A percentile compares a stretch with the other conserved stretches of the same genome.
phyloP scores from a whole-genome alignment of 1,284 basidiomycete species.

The Ustilago trichophora region DNA sequence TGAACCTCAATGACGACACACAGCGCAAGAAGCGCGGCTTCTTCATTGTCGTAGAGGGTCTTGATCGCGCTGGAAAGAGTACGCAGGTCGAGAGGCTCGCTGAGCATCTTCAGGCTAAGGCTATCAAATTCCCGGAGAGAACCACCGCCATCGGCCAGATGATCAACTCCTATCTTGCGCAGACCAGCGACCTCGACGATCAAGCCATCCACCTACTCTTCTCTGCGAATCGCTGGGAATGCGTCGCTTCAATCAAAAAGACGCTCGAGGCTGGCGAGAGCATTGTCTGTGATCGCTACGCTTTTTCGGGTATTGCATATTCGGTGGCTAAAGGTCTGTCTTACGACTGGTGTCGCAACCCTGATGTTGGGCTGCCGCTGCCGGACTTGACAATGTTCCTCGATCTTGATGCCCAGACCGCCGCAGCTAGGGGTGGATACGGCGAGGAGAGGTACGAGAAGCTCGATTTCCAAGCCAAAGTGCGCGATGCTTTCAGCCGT shows the following conservation, averaged over 20 bases:
- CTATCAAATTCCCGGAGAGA: conserved; percentile 73
- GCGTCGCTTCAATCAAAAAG: conserved; percentile 49
- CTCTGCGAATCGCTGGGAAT: conserved; percentile 95
- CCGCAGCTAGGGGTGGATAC: conserved; percentile 81
- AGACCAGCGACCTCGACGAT: conserved; percentile 85
- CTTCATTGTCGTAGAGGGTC: conserved; percentile 64
- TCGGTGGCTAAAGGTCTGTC: conserved; percentile 81
- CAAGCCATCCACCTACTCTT: conserved; percentile 92
- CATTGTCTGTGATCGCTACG: conserved; percentile 91
- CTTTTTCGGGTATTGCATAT: conserved; percentile 96
- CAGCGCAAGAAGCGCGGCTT: conserved; percentile 49
- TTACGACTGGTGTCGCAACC: conserved; percentile 81
- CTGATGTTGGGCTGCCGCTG: conserved; percentile 84
- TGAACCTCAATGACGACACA: not conserved
- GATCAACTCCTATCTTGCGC: conserved; percentile 89
- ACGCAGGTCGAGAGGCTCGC: conserved; percentile 62
- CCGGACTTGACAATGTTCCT: conserved; percentile 91
- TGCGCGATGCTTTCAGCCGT: conserved; percentile 57
- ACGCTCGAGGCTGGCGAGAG: conserved; percentile 76
- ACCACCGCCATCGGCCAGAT: conserved; percentile 89
- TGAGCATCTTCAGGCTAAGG: conserved; percentile 39
- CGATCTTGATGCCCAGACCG: conserved; percentile 78
- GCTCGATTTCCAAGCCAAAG: conserved; percentile 64
- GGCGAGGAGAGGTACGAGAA: conserved; percentile 79
- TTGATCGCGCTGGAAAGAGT: conserved; percentile 65